These are phyloP conservation scores for Starmerella kuoi DNA, from an alignment of 805 yeast genomes.

Conservation along the genomic window DNA sequence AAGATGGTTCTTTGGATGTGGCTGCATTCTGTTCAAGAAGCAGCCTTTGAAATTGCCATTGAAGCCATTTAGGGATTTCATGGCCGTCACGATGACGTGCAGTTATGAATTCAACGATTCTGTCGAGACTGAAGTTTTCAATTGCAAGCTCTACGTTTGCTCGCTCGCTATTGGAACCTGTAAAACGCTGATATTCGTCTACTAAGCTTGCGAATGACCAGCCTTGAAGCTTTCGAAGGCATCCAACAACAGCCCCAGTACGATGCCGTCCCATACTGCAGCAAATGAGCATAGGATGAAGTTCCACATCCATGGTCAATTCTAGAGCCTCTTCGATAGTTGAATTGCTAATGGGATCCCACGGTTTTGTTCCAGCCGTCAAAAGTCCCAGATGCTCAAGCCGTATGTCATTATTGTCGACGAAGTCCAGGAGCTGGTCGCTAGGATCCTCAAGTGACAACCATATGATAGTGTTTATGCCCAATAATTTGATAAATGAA, in stretches of 20 bases:
- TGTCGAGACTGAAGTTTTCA: constrained; percentile 49
- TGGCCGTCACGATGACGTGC: not conserved
- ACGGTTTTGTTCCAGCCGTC: constrained; percentile 78
- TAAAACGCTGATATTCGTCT: constrained; percentile 87
- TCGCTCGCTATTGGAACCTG: constrained; percentile 87
- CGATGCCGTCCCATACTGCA: constrained; percentile 98
- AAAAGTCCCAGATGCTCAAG: constrained; percentile 74
- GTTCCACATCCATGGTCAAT: constrained; percentile 55
- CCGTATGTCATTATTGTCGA: constrained; percentile 56
- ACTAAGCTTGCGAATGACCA: constrained; percentile 94
- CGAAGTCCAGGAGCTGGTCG: constrained; percentile 73
- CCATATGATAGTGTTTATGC: constrained; percentile 78
- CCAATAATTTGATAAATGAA: constrained; percentile 63
- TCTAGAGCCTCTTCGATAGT: constrained; percentile 70
- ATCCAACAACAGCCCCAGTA: constrained; percentile 93
- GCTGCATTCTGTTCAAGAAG: too few species aligned
- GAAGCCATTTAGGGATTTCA: constrained; percentile 17
- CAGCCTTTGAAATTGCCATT: too few species aligned
- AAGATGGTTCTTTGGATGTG: not conserved
- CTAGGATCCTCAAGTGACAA: constrained; percentile 91
- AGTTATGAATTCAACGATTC: constrained; percentile 24
- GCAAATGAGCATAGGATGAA: constrained; percentile 79
- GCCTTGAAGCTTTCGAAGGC: constrained; percentile 83
- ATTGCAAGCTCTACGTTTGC: constrained; percentile 81
- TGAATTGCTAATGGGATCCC: constrained; percentile 87